These are phyloP conservation scores for Aspergillus clavatus DNA, from an alignment of 2,329 filamentous ascomycete genomes.

Conservation along the genomic window DNA sequence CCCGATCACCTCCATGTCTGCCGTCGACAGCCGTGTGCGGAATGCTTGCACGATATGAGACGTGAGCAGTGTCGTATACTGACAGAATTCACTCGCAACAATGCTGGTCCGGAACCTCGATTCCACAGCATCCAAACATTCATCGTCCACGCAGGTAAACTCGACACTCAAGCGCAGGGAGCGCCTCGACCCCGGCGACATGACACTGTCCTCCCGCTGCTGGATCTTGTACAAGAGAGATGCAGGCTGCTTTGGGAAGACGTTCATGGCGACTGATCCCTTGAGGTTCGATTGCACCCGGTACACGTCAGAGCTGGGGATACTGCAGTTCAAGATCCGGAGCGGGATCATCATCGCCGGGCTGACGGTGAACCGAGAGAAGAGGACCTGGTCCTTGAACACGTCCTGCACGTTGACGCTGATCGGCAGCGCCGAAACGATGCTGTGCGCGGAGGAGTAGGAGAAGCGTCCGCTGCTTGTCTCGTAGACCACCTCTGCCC, in stretches of 20 bases:
- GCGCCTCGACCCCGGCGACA: constrained; percentile 23
- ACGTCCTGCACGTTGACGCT: constrained; percentile 96
- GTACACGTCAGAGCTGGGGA: constrained; percentile 64
- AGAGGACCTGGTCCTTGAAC: constrained; percentile 76
- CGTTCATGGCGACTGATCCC: constrained; percentile 46
- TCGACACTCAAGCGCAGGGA: constrained; percentile 59
- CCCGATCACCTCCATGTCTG: constrained; percentile 51
- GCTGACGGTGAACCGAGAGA: constrained; percentile 87
- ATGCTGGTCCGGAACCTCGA: constrained; percentile 45
- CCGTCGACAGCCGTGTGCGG: constrained; percentile 42
- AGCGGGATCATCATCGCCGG: constrained; percentile 72
- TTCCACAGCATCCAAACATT: constrained; percentile 54
- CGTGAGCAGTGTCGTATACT: constrained; percentile 48
- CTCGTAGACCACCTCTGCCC: constrained; percentile 69
- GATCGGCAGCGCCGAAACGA: constrained; percentile 72
- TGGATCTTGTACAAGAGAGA: constrained; percentile 74
- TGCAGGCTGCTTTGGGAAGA: constrained; percentile 78
- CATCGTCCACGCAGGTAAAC: constrained; percentile 72
- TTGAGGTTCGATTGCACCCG: constrained; percentile 50
- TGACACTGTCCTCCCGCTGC: constrained; percentile 16
- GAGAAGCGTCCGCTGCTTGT: constrained; percentile 62
- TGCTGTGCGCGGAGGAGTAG: constrained; percentile 57
- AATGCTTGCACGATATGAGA: constrained; percentile 47
- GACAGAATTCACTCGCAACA: constrained; percentile 42
- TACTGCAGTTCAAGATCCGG: constrained; percentile 64